Base-by-base conservation (phyloP, 441 rosid genomes). In the Eutrema salsugineum region DNA sequence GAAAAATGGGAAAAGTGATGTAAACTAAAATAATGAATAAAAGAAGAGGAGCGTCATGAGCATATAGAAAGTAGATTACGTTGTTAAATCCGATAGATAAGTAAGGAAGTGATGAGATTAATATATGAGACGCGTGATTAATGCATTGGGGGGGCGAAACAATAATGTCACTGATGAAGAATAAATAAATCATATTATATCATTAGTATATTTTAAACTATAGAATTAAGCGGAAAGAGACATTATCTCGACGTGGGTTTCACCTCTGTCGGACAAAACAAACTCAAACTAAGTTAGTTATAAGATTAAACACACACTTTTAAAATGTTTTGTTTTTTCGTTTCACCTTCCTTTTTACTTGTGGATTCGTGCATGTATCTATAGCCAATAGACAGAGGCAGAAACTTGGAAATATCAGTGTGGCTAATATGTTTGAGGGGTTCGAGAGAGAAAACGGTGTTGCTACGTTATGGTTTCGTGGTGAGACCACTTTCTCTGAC, bases 401-500 rank as follows among this genome's bases (percentile, higher is more conserved):
- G 35, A 53, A 71, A 55, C 10, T 51, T 35, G 55, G 40, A 14
- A 17, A 66, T 32, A 20, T 33, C n/a, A n/a, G 70, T 64, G 71
- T 38, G 71, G 71, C 51, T 64, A 65, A 46, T 46, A 46, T 46
- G 59, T 36, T 64, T 36, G 65, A 64, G 71, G 58, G 59, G 43
- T 64, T 64, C 59, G 77, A 72, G 71, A 36, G 76, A 55, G 57
- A 32, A 14, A 64, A 55, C 71, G 77, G 71, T 56, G 71, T 65
- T 46, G 43, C 19, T 27, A 47, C 77, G 60, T 56, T 50, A 16
- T 51, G 50, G 60, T 56, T 64, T 65, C 22, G 36, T 65, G 58
- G 71, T 72, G 77, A 66, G 78, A 73, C 78, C 72, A 73, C 67
- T 73, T 73, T 49, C 55, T 73, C 72, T 73, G 78, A 73, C 78